Evolutionary conservation across 495 filamentous ascomycete species (phyloP).

Genomic region (Pyrenula massariospora): DNA sequence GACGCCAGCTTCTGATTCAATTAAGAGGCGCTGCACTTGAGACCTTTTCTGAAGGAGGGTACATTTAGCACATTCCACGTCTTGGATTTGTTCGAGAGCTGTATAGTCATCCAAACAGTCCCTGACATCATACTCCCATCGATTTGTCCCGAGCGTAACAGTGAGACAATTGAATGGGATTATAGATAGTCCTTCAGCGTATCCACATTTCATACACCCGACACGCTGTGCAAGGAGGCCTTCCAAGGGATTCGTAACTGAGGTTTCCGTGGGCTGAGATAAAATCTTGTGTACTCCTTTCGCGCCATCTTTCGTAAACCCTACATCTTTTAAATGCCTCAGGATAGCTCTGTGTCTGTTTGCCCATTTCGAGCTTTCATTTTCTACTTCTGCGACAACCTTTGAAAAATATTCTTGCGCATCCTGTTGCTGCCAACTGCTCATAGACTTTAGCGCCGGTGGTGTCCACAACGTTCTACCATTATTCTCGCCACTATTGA

Average conservation of each 20-base stretch:
- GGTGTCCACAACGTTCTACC: conserved; percentile 71
- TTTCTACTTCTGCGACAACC: conserved; percentile 75
- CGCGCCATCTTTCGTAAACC: conserved; percentile 28
- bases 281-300: no score
- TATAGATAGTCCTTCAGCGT: conserved; percentile 73
- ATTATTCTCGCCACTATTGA: conserved; percentile 56
- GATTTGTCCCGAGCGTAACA: conserved; percentile 52
- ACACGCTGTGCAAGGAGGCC: conserved; percentile 84
- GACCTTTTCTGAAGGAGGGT: conserved; percentile 50
- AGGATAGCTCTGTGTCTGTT: conserved; percentile 26
- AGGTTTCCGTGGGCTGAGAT: conserved; percentile 12
- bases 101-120: conserved; percentile 81
- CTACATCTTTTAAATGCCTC: no score
- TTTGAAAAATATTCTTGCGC: conserved; percentile 96
- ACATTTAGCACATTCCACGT: conserved; percentile 86
- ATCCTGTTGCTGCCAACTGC: conserved; percentile 92
- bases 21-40: conserved; percentile 35
- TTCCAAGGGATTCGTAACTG: conserved; percentile 60
- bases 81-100: conserved; percentile 68
- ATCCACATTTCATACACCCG: conserved; percentile 75
- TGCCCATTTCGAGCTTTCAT: conserved; percentile 48
- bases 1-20: conserved; percentile 9
- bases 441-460: conserved; percentile 69
- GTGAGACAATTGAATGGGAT: conserved; percentile 93
- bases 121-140: conserved; percentile 47